Conservation (phyloP, 164 flowering plant genomes). For the Nelumbo lutea region DNA sequence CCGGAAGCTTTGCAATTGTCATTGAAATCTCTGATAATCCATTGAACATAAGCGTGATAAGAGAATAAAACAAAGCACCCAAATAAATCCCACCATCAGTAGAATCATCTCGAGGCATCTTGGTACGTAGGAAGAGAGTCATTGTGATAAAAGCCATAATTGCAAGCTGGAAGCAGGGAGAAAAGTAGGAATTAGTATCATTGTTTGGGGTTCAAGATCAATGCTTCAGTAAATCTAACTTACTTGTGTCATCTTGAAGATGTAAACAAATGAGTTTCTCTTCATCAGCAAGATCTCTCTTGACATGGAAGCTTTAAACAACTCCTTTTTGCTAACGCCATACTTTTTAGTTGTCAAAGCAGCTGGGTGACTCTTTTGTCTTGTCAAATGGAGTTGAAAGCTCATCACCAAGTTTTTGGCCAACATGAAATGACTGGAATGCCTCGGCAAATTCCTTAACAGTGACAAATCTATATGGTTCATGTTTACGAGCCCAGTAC, state of each 20-base stretch:
- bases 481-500: conserved; percentile 26
- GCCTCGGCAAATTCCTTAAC: conserved; percentile 33
- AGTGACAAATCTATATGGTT: conserved; percentile 21
- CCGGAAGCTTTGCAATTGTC: conserved; percentile 56
- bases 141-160: conserved; percentile 31
- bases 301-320: conserved; percentile 38
- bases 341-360: conserved; percentile 43
- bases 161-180: conserved; percentile 28
- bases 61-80: conserved; percentile 47
- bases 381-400: conserved; percentile 36
- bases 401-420: conserved; percentile 19
- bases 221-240: conserved; percentile 3
- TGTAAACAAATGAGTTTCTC: conserved; percentile 48
- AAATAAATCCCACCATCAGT: conserved; percentile 36
- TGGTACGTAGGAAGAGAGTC: conserved; percentile 47
- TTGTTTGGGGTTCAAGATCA: neutral
- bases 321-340: conserved; percentile 38
- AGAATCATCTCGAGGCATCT: conserved; percentile 27
- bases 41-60: conserved; percentile 39
- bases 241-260: conserved; percentile 46
- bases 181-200: neutral
- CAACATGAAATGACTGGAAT: conserved; percentile 28
- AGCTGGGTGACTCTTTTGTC: conserved; percentile 47
- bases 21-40: conserved; percentile 48
- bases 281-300: conserved; percentile 54